These are phyloP conservation scores for Heterobasidion irregulare DNA, from an alignment of 1,284 basidiomycete species.

Conservation along the genomic window DNA sequence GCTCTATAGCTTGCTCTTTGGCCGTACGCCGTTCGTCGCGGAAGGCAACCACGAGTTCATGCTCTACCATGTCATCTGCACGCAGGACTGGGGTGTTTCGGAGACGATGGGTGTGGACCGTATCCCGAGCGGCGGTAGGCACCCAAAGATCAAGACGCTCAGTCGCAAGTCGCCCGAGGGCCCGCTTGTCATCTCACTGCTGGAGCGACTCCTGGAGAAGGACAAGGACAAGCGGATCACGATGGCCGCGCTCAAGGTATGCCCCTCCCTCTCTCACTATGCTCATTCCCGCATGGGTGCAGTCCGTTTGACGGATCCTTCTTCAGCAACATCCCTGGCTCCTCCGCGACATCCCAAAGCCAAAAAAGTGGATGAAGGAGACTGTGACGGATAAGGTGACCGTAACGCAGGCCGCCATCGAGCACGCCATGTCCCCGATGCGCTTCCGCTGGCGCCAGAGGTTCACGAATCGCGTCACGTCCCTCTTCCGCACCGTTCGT, in stretches of 20 bases:
- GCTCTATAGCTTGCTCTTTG: constrained; percentile 91
- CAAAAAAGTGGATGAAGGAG: constrained; percentile 70
- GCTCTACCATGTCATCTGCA: constrained; percentile 81
- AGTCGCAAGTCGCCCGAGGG: constrained; percentile 37
- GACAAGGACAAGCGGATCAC: constrained; percentile 74
- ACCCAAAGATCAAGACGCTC: constrained; percentile 22
- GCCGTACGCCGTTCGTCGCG: constrained; percentile 64
- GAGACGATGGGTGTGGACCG: constrained; percentile 70
- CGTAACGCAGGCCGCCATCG: constrained; percentile 78
- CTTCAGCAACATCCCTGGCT: constrained; percentile 71
- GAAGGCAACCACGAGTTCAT: constrained; percentile 65
- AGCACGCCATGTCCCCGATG: constrained; percentile 61
- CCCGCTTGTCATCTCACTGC: constrained; percentile 59
- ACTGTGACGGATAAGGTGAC: constrained; percentile 59
- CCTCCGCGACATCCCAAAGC: constrained; percentile 62
- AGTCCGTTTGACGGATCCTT: neutral
- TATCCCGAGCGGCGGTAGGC: constrained; percentile 54
- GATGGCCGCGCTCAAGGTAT: constrained; percentile 81
- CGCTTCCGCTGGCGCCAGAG: constrained; percentile 47
- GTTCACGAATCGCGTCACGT: constrained; percentile 33
- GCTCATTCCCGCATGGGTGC: constrained; percentile 9
- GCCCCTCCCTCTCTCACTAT: constrained; percentile 16
- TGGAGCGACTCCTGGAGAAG: constrained; percentile 80
- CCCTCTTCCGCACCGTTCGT: constrained; percentile 35
- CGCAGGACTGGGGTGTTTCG: constrained; percentile 68